These are phyloP conservation scores for Penicillium waksmanii DNA, from an alignment of 495 filamentous ascomycete species.

Conservation along the genomic window DNA sequence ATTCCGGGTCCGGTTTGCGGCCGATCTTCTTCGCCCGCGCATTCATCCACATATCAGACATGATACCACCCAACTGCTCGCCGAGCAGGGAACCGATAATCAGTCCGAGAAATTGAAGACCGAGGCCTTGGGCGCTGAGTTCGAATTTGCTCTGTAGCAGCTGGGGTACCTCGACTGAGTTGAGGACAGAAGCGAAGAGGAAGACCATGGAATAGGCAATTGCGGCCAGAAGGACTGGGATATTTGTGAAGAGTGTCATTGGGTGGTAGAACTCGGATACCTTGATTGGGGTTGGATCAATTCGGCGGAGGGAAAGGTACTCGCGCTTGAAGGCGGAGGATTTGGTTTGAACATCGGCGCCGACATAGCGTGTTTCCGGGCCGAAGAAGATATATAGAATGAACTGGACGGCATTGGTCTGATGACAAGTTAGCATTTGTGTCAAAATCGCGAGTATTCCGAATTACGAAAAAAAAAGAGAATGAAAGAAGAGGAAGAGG, in stretches of 20 bases:
- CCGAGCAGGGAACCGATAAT: slow-evolving; percentile 60
- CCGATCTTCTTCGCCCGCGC: slow-evolving; percentile 35
- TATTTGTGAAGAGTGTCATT: slow-evolving; percentile 42
- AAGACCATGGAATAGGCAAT: slow-evolving; percentile 58
- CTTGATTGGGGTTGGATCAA: slow-evolving; percentile 52
- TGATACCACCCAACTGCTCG: slow-evolving; percentile 55
- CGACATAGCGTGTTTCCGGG: slow-evolving; percentile 60
- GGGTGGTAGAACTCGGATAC: slow-evolving; percentile 52
- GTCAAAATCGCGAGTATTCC: neutral
- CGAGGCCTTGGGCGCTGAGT: slow-evolving; percentile 56
- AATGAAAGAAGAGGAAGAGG: neutral
- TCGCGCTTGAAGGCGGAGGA: slow-evolving; percentile 43
- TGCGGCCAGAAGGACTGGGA: slow-evolving; percentile 51
- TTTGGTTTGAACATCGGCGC: slow-evolving; percentile 24
- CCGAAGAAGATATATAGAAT: slow-evolving; percentile 58
- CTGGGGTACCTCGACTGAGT: slow-evolving; percentile 59
- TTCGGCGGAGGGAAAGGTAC: slow-evolving; percentile 49
- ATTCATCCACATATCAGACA: slow-evolving; percentile 59
- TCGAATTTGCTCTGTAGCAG: slow-evolving; percentile 54
- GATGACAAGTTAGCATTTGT: slow-evolving; percentile 3
- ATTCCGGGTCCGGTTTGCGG: slow-evolving; percentile 43
- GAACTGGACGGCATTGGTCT: slow-evolving; percentile 58
- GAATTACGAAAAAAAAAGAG: neutral
- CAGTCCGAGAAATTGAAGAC: slow-evolving; percentile 56
- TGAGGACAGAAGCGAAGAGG: slow-evolving; percentile 49